Evolutionary conservation across 441 rosid species (phyloP).

Genomic region (Syzygium malaccense): DNA sequence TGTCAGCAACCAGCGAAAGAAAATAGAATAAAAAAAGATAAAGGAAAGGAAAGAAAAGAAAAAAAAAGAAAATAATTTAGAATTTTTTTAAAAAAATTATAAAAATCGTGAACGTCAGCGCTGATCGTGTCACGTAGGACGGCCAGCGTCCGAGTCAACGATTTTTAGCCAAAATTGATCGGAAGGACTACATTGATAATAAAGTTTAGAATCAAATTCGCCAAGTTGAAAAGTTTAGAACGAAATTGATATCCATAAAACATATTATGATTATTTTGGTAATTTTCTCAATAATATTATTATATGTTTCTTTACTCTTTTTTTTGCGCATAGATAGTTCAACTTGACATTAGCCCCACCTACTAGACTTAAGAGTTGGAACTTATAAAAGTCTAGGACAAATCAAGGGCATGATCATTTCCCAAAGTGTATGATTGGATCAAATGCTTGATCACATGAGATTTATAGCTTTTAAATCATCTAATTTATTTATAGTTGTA

Average conservation of each 20-base stretch:
- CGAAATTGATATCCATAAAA: fast-evolving
- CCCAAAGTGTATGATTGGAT: neutral
- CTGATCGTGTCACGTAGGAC: fast-evolving
- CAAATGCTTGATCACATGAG: neutral
- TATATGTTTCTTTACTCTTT: neutral
- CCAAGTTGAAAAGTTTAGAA: neutral
- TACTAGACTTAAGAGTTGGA: neutral
- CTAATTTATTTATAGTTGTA: neutral
- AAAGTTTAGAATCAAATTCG: neutral
- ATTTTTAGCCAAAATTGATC: neutral
- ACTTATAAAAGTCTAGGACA: neutral
- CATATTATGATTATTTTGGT: neutral
- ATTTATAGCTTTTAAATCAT: neutral
- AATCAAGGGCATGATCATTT: neutral
- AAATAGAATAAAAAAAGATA: neutral
- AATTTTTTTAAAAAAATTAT: neutral
- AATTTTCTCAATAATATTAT: neutral
- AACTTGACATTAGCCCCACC: neutral
- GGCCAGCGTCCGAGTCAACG: fast-evolving
- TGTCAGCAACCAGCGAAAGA: fast-evolving
- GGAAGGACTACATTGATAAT: neutral
- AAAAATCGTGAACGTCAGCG: no score
- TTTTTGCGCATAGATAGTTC: neutral
- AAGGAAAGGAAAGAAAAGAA: neutral
- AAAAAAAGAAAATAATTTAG: fast-evolving